Base-by-base conservation (phyloP, 306 rosid species). In the Pyrus communis region DNA sequence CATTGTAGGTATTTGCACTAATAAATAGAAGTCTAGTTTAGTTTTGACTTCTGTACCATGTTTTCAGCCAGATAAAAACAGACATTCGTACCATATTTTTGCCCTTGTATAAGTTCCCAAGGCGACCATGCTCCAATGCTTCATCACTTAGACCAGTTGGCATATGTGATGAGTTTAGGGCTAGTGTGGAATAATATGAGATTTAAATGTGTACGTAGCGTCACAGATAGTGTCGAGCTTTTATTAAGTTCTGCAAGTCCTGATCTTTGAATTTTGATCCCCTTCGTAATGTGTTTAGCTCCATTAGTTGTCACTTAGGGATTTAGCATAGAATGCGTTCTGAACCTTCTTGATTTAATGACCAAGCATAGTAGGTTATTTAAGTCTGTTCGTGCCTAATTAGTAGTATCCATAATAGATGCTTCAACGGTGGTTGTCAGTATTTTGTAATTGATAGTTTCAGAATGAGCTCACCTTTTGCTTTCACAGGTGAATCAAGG, bases 401-500 rank as follows among this genome's bases (percentile, higher is more conserved):
- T 73, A 59, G 57, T 58, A 73, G 46, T 35, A 12, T 42, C 58
- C 10, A 6, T 42, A 17, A 25, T 60, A 74, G 69, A 42, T 61
- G 67, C 28, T 74, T 45, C 43, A 17, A 6, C 14, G 45, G 25
- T 74, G 38, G 25, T 1, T 40, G 65, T 54, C 57, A 30, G 59
- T 65, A 70, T n/a, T 66, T 52, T 25, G 55, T 42, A 64, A 11
- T 3, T 28, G 4, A 28, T 21, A 67, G 23, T 22, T 46, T 23
- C 63, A 42, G 73, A 17, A 55, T 68, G 40, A 38, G 43, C 70
- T 75, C 38, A 55, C 49, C 70, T 79, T 69, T 78, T 81, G 71
- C 75, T 64, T 62, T 70, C 66, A 49, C 81, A 93, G 98, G 98
- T 88, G 68, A 93, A 93, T 82, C 98, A 93, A 85, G 98, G 98